A percentile compares a stretch with the other conserved stretches of the same genome.
Evolutionary conservation across 2,329 filamentous ascomycete species (phyloP).

Genomic region (Ploettnerulaceae sp.): DNA sequence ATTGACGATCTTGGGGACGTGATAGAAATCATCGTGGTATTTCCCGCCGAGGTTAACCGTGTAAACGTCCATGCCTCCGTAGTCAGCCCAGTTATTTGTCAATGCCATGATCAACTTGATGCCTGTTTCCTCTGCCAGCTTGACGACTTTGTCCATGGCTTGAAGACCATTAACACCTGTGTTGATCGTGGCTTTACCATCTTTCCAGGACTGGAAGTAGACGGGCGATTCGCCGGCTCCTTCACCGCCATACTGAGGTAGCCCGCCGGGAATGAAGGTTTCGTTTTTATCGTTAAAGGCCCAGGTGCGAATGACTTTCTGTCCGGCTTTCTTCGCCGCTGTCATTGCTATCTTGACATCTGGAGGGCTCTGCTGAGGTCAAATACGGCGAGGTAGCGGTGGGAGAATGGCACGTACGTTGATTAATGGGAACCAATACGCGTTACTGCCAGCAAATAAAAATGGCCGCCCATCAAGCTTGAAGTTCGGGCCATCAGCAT

Average conservation of each 20-base stretch:
- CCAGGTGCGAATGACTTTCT: conserved; percentile 53
- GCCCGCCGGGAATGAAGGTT: conserved; percentile 36
- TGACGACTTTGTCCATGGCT: conserved; percentile 48
- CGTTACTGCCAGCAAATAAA: conserved; percentile 7
- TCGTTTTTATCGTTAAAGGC: conserved; percentile 53
- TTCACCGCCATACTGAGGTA: conserved; percentile 35
- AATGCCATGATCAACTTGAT: conserved; percentile 51
- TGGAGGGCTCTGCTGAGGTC: conserved; percentile 5
- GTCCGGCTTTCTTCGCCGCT: conserved; percentile 32
- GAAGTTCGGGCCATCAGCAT: conserved; percentile 5
- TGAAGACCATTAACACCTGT: conserved; percentile 30
- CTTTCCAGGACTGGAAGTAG: conserved; percentile 26
- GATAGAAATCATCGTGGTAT: conserved; percentile 41
- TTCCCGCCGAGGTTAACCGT: conserved; percentile 48
- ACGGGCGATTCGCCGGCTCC: conserved; percentile 23
- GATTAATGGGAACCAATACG: conserved; percentile 12
- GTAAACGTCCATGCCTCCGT: conserved; percentile 56
- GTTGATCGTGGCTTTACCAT: conserved; percentile 33
- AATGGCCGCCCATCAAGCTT: conserved; percentile 10
- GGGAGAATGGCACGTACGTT: not conserved
- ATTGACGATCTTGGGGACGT: conserved; percentile 41
- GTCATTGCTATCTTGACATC: conserved; percentile 5
- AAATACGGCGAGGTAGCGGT: not conserved
- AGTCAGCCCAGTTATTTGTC: conserved; percentile 56
- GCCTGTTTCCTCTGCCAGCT: conserved; percentile 43